A percentile compares a stretch with the other conserved stretches of the same genome.
Evolutionary conservation across 805 yeast species (phyloP).

Genomic region (Wickerhamiella sergipiensis): DNA sequence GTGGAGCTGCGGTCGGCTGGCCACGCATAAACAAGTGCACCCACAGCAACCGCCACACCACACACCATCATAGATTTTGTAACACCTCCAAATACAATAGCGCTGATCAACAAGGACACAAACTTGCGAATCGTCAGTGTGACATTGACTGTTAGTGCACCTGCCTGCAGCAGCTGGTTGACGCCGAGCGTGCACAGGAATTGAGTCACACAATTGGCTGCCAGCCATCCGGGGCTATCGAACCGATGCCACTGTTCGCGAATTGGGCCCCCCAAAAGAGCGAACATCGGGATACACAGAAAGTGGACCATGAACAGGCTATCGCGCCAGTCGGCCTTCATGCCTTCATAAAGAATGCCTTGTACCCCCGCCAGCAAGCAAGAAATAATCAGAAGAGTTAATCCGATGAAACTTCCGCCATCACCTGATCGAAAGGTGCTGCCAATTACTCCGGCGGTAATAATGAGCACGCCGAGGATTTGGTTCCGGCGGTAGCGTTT

Average conservation of each 20-base stretch:
- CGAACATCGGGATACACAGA: conserved; percentile 41
- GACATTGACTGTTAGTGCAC: conserved; percentile 51
- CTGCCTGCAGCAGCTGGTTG: conserved; percentile 40
- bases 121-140: conserved; percentile 50
- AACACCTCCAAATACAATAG: conserved; percentile 39
- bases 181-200: conserved; percentile 56
- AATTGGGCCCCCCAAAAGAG: conserved; percentile 26
- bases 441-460: conserved; percentile 44
- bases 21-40: conserved; percentile 36
- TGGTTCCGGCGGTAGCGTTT: conserved; percentile 36
- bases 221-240: conserved; percentile 19
- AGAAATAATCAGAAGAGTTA: conserved; percentile 32
- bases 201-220: conserved; percentile 39
- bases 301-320: conserved; percentile 47
- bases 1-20: background rate
- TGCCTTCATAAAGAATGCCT: conserved; percentile 43
- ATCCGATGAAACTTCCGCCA: conserved; percentile 23
- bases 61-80: conserved; percentile 33
- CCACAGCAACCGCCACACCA: conserved; percentile 37
- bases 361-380: conserved; percentile 41
- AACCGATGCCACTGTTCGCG: conserved; percentile 20
- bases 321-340: conserved; percentile 45
- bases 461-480: conserved; percentile 34
- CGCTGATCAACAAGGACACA: conserved; percentile 42
- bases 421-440: conserved; percentile 17